A percentile compares a stretch with the other conserved stretches of the same genome.
These are phyloP conservation scores for Cylindricascospora bacillispora DNA, from an alignment of 1,139 yeast species.

Conservation along the genomic window DNA sequence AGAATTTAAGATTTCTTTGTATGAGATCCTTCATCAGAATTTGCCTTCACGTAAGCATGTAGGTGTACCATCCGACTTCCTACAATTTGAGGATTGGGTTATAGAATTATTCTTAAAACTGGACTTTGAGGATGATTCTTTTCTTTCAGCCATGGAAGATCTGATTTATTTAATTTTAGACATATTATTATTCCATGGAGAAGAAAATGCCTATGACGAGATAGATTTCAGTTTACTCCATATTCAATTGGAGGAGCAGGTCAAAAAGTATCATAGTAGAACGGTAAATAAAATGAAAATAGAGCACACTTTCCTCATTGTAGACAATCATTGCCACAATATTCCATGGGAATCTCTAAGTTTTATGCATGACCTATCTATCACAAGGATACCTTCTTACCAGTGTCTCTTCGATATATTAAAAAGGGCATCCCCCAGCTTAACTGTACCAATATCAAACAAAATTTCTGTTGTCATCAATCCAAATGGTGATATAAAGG, in stretches of 20 bases:
- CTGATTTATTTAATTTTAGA: constrained; percentile 52
- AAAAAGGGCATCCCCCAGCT: constrained; percentile 11
- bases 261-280: constrained; percentile 24
- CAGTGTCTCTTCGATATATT: constrained; percentile 35
- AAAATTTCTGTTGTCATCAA: constrained; percentile 43
- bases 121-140: constrained; percentile 25
- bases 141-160: constrained; percentile 43
- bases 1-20: constrained; percentile 31
- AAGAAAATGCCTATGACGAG: constrained; percentile 49
- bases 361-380: constrained; percentile 39
- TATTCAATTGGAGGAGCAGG: constrained; percentile 37
- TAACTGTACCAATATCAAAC: constrained; percentile 7
- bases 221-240: constrained; percentile 44
- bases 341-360: constrained; percentile 87
- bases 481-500: constrained; percentile 64
- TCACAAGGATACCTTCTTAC: constrained; percentile 69
- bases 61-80: constrained; percentile 13
- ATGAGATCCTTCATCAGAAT: constrained; percentile 25
- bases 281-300: constrained; percentile 7
- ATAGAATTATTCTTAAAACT: constrained; percentile 41
- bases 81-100: constrained; percentile 39
- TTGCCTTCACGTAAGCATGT: constrained; percentile 29
- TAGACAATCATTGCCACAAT: constrained; percentile 48
- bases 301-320: constrained; percentile 55
- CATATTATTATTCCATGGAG: constrained; percentile 49